These are phyloP conservation scores for Leonotis leonurus DNA, from an alignment of 257 asterid species.

Conservation along the genomic window DNA sequence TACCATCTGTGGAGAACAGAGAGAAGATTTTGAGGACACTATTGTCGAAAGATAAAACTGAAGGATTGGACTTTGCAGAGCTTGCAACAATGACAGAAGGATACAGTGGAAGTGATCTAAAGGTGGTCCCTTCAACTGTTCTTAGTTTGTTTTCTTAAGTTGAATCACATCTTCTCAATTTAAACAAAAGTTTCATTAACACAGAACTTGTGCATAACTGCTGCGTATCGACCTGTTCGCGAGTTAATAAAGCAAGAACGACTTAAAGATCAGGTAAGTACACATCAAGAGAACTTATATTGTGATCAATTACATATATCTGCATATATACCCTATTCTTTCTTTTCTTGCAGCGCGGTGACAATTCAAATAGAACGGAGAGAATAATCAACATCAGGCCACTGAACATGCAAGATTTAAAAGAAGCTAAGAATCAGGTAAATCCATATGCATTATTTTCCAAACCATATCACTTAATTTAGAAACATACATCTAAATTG, in stretches of 20 bases:
- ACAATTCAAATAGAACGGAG: constrained; percentile 27
- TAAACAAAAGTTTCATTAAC: neutral
- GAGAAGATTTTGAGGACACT: constrained; percentile 64
- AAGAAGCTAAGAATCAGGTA: constrained; percentile 79
- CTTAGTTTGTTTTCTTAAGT: neutral
- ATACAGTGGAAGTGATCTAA: constrained; percentile 79
- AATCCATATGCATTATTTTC: neutral
- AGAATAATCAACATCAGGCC: constrained; percentile 65
- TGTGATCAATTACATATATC: neutral
- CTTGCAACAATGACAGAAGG: constrained; percentile 83
- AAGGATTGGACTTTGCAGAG: constrained; percentile 48
- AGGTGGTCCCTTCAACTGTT: constrained; percentile 58
- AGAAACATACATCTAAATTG: too few relatives aligned
- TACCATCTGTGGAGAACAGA: constrained; percentile 66
- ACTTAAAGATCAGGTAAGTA: constrained; percentile 38
- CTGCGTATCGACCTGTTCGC: constrained; percentile 89
- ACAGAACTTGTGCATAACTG: constrained; percentile 78
- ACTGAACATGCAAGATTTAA: constrained; percentile 67
- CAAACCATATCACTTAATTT: too few relatives aligned
- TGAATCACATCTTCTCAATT: neutral
- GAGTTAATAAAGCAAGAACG: constrained; percentile 74
- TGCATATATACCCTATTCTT: neutral
- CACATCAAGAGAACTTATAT: neutral
- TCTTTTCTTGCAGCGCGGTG: constrained; percentile 9
- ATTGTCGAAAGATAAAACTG: constrained; percentile 60